These are phyloP conservation scores for Coix lacrymajobi DNA, from an alignment of 176 grass and related monocot species.

Conservation along the genomic window DNA sequence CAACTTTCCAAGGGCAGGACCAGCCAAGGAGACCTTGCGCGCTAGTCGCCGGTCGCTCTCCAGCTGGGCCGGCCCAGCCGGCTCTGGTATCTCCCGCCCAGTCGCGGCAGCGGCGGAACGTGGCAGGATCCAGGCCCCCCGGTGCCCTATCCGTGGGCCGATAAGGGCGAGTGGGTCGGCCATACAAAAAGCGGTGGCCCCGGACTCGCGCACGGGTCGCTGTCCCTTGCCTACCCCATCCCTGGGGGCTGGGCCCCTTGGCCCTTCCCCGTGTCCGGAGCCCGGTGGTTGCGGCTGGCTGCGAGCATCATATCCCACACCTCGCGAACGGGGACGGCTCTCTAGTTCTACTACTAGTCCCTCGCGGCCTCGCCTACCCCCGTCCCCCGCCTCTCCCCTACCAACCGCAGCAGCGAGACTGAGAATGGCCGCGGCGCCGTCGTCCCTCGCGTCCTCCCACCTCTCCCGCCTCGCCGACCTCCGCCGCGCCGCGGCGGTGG, in stretches of 20 bases:
- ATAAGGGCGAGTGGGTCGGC: conserved; percentile 35
- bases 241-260: no score
- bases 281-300: neutral
- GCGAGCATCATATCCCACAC: neutral
- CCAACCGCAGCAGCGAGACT: conserved; percentile 20
- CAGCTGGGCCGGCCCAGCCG: neutral
- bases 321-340: neutral
- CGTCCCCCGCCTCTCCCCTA: neutral
- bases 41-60: conserved; percentile 5
- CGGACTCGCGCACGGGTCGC: conserved; percentile 23
- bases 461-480: conserved; percentile 49
- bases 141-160: conserved; percentile 43
- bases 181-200: conserved; percentile 32
- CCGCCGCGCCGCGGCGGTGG: neutral
- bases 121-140: neutral
- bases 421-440: conserved; percentile 45
- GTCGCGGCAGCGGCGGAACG: neutral
- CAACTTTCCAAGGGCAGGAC: neutral
- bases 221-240: neutral
- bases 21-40: no score
- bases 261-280: neutral
- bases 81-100: neutral
- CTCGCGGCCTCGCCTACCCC: no score
- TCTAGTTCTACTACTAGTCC: no score
- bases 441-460: conserved; percentile 60